Percentiles rank a stretch among this genome's conserved stretches.
phyloP scores from a whole-genome alignment of 495 filamentous ascomycete species.

The Xylaria curta region DNA sequence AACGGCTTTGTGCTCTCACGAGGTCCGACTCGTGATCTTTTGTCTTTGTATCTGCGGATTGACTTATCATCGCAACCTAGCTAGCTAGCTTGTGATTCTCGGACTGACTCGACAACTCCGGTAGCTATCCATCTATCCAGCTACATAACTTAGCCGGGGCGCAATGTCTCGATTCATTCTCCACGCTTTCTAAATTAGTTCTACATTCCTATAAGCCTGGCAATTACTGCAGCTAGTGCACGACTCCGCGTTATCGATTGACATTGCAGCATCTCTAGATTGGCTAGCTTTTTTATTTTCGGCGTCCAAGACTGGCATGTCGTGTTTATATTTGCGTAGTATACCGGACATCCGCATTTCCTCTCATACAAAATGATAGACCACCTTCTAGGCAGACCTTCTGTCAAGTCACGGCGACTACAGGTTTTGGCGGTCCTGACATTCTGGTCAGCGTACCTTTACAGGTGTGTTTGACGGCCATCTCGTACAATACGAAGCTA shows the following conservation, averaged over 20 bases:
- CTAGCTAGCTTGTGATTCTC: slow-evolving; percentile 6
- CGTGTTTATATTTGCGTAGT: neutral
- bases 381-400: slow-evolving; percentile 91
- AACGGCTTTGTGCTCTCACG: slow-evolving; percentile 15
- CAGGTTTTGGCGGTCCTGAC: slow-evolving; percentile 90
- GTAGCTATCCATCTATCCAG: neutral
- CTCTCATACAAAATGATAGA: slow-evolving; percentile 61
- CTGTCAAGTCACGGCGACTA: slow-evolving; percentile 86
- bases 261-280: slow-evolving; percentile 1
- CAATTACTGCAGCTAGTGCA: neutral
- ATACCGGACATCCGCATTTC: slow-evolving; percentile 32
- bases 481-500: slow-evolving; percentile 19
- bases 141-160: slow-evolving; percentile 1
- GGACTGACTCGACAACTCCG: slow-evolving; percentile 19
- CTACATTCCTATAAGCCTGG: neutral
- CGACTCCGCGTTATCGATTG: slow-evolving; percentile 1
- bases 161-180: slow-evolving; percentile 8
- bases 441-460: slow-evolving; percentile 88
- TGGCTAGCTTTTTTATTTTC: neutral
- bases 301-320: slow-evolving; percentile 10
- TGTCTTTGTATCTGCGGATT: slow-evolving; percentile 5
- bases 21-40: neutral
- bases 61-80: neutral
- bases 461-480: slow-evolving; percentile 57
- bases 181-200: neutral